These are phyloP conservation scores for Tulasnella sp. DNA, from an alignment of 768 basidiomycete species.

Conservation along the genomic window DNA sequence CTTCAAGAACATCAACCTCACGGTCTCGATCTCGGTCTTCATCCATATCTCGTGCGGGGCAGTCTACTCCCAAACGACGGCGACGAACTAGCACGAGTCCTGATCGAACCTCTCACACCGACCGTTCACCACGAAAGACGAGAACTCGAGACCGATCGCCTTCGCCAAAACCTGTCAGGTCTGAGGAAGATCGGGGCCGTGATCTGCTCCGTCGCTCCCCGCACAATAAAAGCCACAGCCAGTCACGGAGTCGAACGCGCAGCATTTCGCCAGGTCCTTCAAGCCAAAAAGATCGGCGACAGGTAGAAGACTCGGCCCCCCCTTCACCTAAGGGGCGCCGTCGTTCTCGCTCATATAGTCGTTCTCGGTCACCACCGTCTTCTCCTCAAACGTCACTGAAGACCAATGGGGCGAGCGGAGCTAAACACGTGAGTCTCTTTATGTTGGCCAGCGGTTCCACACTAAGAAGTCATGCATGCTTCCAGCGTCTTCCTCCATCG, in stretches of 20 bases:
- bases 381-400: conserved; percentile 13
- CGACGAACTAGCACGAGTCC: conserved; percentile 2
- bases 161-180: not conserved
- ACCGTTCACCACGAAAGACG: not conserved
- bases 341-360: not conserved
- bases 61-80: conserved; percentile 25
- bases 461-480: too few species aligned
- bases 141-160: not conserved
- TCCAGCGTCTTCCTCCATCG: conserved; percentile 16
- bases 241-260: not conserved
- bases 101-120: not conserved
- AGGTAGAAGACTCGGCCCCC: not conserved
- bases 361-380: conserved; percentile 16
- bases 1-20: conserved; percentile 19
- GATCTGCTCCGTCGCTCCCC: not conserved
- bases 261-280: not conserved
- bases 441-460: not conserved
- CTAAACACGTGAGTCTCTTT: conserved; percentile 8
- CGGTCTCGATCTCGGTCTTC: conserved; percentile 13
- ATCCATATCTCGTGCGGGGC: not conserved
- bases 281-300: not conserved
- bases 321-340: not conserved
- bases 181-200: conserved; percentile 5
- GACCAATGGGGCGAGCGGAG: not conserved
- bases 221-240: not conserved